Percentiles rank a stretch among this genome's conserved stretches.
Evolutionary conservation across 2,329 filamentous ascomycete species (phyloP).

Genomic region (Parascedosporium putredinis): DNA sequence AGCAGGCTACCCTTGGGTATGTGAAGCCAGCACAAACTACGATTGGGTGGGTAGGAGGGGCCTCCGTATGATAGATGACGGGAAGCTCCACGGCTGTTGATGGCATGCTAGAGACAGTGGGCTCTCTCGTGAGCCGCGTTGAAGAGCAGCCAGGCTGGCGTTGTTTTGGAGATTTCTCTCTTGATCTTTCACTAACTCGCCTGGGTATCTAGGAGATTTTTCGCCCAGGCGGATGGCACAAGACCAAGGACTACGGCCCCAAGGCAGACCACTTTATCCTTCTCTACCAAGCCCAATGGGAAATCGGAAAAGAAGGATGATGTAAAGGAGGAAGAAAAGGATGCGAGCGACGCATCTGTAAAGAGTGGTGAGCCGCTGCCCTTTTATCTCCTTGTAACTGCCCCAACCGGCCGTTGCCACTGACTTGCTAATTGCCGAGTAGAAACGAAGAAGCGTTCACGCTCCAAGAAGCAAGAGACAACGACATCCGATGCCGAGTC

Average conservation of each 20-base stretch:
- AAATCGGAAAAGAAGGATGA: conserved; percentile 21
- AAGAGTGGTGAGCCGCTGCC: conserved; percentile 23
- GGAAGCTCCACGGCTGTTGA: too few relatives aligned
- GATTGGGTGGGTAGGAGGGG: conserved; percentile 50
- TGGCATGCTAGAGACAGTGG: too few relatives aligned
- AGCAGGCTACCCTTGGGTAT: conserved; percentile 83
- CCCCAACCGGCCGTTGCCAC: too few relatives aligned
- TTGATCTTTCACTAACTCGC: background rate
- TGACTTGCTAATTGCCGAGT: background rate
- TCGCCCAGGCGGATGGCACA: conserved; percentile 51
- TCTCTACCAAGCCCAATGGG: conserved; percentile 47
- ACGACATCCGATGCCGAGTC: conserved; percentile 18
- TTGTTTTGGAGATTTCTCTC: too few relatives aligned
- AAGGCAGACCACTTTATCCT: conserved; percentile 71
- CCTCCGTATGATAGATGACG: too few relatives aligned
- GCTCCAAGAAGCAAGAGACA: conserved; percentile 13
- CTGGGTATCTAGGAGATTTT: conserved; percentile 65
- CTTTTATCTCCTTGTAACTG: conserved; percentile 3
- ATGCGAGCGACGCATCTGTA: conserved; percentile 12
- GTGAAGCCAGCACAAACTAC: conserved; percentile 65
- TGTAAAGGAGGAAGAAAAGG: conserved; percentile 16
- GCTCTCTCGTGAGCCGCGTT: too few relatives aligned
- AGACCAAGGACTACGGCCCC: conserved; percentile 39
- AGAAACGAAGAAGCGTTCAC: conserved; percentile 12
- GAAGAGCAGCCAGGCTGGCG: too few relatives aligned